Evolutionary conservation across 1,284 basidiomycete genomes (phyloP), one percentile per base, ranked within the genome.

Genomic region (Marasmius sp.): DNA sequence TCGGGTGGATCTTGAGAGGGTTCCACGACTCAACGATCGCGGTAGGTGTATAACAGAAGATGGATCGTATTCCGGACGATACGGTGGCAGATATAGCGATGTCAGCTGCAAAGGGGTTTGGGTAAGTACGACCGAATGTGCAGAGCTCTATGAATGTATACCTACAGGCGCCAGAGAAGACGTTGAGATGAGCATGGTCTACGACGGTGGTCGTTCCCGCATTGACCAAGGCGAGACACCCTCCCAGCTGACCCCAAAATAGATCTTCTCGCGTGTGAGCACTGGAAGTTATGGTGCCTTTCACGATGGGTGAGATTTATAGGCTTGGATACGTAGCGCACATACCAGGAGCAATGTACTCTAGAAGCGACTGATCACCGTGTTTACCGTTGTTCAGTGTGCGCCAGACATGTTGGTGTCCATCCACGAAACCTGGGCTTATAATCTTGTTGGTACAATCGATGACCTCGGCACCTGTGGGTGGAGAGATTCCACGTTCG

Each of bases 381-480:
- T 63, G 60, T 7, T 62, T n/a, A 27, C 64, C 64, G 53, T 65
- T 65, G 41, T 63, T 20, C 50, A 61, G 61, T 1, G 62, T 65
- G 39, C 59, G 62, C 60, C 62, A 65, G 0, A 65, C 16, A 47
- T 65, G 64, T 36, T 65, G 64, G 50, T 65, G 64, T 9, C 61
- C 61, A 27, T 65, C 64, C 6, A 65, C 27, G 37, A 65, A 65
- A 16, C 64, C 64, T 6, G 64, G 64, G 1, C 56, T 54, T 2
- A 65, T 7, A 2, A 64, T 53, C 41, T 64, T 65, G 6, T 78
- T 73, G 63, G 87, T 89, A 61, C 87, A 89, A 68, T 89, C 87
- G 6, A 87, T 76, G 14, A 86, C 83, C 52, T 85, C 81, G 2
- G 73, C 68, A 1, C 81, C 80, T 11, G 70, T 72, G 7, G 76